Evolutionary conservation across 1,284 basidiomycete species (phyloP), one percentile per base, ranked within the genome.

Genomic region (Coniophora puteana): DNA sequence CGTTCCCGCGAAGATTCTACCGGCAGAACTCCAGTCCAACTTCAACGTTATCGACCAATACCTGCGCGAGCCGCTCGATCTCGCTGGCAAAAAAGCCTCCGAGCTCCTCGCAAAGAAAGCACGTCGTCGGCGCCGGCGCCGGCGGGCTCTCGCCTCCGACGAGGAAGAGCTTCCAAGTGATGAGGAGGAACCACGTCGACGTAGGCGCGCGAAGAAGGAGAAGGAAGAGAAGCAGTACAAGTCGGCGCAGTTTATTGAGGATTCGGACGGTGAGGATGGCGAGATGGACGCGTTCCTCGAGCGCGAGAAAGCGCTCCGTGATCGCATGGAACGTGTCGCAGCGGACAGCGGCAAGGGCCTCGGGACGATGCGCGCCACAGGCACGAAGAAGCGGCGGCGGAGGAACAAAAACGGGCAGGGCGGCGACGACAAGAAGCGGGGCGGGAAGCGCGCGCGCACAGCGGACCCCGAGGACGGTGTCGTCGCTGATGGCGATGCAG

Each of bases 211-310:
- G 52, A 74, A 71, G 67, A 78, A 80, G 63, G 72, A 68, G 53
- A 79, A 83, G 55, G 89, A 93, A 60, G 73, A 80, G 53, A 74
- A 82, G 61, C 62, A 69, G 42, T 93, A 87, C 72, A 93, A 93
- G 64, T 87, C 83, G 10, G 91, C 92, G 5, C 85, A 91, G 58
- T 91, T 93, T 58, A 92, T 94, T 57, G 78, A 85, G 56, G 91
- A 94, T 61, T 89, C 87, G 51, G 92, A 95, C 54, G 87, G 72
- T 47, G 89, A 89, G 59, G 76, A 77, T 45, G 86, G 74, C 14
- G 78, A 82, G 51, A 79, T 86, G 61, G 83, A 86, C 34, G 74
- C 68, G 5, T 95, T 95, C 72, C 80, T 92, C 48, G 85, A 76
- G 53, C 76, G 72, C 51, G 91, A 94, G 62, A 77, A 73, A 48